A percentile compares a stretch with the other conserved stretches of the same genome.
Evolutionary conservation across 768 basidiomycete genomes (phyloP).

Genomic region (Mycena alexandri): DNA sequence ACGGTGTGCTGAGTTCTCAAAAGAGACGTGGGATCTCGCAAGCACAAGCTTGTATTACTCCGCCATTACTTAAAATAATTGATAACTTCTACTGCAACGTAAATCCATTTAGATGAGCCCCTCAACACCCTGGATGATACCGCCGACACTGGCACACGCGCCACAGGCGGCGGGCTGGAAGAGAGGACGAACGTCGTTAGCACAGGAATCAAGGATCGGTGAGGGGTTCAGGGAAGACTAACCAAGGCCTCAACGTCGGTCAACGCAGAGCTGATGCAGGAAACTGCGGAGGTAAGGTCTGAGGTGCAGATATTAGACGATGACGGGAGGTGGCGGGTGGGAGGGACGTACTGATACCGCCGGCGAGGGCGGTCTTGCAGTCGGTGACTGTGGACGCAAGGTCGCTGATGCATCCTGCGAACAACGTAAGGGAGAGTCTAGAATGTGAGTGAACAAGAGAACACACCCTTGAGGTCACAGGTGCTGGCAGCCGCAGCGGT

Average conservation of each 20-base stretch:
- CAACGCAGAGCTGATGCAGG: neutral
- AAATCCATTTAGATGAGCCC: neutral
- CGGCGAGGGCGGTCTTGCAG: neutral
- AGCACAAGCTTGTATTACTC: too few relatives aligned
- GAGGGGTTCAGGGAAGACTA: too few relatives aligned
- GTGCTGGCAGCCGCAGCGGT: neutral
- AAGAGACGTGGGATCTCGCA: too few relatives aligned
- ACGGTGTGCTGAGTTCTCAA: too few relatives aligned
- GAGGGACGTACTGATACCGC: neutral
- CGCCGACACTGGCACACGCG: neutral
- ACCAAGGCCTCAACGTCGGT: neutral
- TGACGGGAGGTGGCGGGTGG: neutral
- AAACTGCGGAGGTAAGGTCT: neutral
- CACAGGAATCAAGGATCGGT: too few relatives aligned
- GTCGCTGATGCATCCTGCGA: neutral
- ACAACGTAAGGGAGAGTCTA: neutral
- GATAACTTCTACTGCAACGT: too few relatives aligned
- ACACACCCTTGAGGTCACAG: constrained; percentile 1
- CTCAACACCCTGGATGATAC: neutral
- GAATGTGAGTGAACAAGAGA: neutral
- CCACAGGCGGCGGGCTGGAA: neutral
- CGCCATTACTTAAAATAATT: too few relatives aligned
- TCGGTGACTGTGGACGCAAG: neutral
- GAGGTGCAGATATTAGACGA: neutral
- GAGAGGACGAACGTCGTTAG: too few relatives aligned